phyloP scores from a whole-genome alignment of 345 rosid genomes.

The Citrus trifoliata region DNA sequence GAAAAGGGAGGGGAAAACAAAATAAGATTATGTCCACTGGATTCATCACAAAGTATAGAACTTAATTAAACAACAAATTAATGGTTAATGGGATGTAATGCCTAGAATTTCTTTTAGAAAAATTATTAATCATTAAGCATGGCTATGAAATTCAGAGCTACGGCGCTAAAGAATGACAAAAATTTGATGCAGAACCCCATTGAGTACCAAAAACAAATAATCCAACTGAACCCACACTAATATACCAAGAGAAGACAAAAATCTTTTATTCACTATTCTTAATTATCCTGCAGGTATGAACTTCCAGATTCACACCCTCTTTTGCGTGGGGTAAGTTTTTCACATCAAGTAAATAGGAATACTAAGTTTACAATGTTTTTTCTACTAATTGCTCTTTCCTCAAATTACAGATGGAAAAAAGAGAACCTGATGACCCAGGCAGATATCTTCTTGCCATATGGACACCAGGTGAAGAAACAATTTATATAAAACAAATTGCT shows the following conservation, averaged over 20 bases:
- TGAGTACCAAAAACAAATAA: background rate
- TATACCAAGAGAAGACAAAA: conserved; percentile 1
- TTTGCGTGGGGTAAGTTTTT: conserved; percentile 55
- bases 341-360: conserved; percentile 5
- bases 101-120: background rate
- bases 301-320: conserved; percentile 91
- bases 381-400: conserved; percentile 11
- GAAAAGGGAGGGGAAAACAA: background rate
- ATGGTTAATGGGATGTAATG: background rate
- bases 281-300: conserved; percentile 63
- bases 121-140: background rate
- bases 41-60: background rate
- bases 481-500: background rate
- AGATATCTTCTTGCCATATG: conserved; percentile 91
- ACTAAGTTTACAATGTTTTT: conserved; percentile 2
- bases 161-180: background rate
- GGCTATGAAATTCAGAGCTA: conserved; percentile 2
- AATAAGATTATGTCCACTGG: background rate
- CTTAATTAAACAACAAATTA: background rate
- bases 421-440: conserved; percentile 82
- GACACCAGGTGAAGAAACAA: conserved; percentile 75
- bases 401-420: conserved; percentile 63
- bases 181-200: background rate
- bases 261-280: conserved; percentile 8
- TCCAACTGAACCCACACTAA: background rate